A percentile compares a stretch with the other conserved stretches of the same genome.
Evolutionary conservation across 306 rosid species (phyloP).

Genomic region (Adenanthera pavonina): DNA sequence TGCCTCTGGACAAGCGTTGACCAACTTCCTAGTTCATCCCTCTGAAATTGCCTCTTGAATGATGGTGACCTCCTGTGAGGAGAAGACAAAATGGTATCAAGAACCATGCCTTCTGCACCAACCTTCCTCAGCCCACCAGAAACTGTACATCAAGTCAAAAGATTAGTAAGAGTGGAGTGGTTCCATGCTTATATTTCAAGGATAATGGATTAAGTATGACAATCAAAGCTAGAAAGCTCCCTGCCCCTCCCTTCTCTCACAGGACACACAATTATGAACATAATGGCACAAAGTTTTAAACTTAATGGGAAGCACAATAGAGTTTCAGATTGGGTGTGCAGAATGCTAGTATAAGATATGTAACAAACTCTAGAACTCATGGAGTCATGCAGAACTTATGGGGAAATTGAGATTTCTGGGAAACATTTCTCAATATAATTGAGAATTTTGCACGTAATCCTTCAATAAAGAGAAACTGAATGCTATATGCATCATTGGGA

Average conservation of each 20-base stretch:
- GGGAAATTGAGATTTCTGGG: conserved; percentile 5
- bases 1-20: conserved; percentile 76
- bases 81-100: conserved; percentile 76
- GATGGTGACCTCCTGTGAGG: conserved; percentile 72
- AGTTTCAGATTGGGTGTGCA: background rate
- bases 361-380: background rate
- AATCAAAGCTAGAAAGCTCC: conserved; percentile 1
- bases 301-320: background rate
- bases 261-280: background rate
- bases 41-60: conserved; percentile 64
- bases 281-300: background rate
- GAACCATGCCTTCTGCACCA: conserved; percentile 66
- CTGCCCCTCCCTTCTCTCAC: too few species aligned
- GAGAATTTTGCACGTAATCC: background rate
- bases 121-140: conserved; percentile 54
- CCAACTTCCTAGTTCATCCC: conserved; percentile 82
- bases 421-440: background rate
- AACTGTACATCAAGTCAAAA: conserved; percentile 43
- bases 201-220: conserved; percentile 8
- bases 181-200: background rate
- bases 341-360: background rate
- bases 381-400: background rate
- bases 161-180: conserved; percentile 12
- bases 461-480: conserved; percentile 17
- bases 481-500: conserved; percentile 11